phyloP scores from a whole-genome alignment of 2,329 filamentous ascomycete species.

The Dactylellina leptospora region DNA sequence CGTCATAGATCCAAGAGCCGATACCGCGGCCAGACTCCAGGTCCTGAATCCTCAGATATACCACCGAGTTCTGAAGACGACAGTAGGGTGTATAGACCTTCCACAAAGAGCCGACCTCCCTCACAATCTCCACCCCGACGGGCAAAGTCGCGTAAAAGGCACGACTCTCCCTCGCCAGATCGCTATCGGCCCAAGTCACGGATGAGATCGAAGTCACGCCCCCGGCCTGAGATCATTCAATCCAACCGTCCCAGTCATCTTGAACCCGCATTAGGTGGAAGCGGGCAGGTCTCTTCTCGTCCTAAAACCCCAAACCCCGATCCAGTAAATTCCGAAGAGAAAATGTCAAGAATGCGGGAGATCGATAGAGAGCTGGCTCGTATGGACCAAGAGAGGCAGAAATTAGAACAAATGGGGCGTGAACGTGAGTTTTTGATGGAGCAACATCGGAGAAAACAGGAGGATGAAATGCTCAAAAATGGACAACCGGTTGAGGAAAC shows the following conservation, averaged over 20 bases:
- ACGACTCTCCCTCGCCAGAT: conserved; percentile 26
- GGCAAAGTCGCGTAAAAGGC: conserved; percentile 34
- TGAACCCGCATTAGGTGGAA: conserved; percentile 2
- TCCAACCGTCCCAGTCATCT: neutral
- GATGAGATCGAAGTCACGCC: conserved; percentile 38
- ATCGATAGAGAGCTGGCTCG: conserved; percentile 25
- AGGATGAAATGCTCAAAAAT: conserved; percentile 4
- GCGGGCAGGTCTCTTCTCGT: conserved; percentile 15
- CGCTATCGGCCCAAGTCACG: conserved; percentile 35
- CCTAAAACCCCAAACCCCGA: conserved; percentile 42
- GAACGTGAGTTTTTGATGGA: conserved; percentile 11
- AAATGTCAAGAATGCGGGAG: conserved; percentile 8
- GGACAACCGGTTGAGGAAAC: conserved; percentile 7
- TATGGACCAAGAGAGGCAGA: conserved; percentile 17
- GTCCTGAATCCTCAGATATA: conserved; percentile 14
- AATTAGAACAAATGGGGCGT: conserved; percentile 15
- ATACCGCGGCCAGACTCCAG: conserved; percentile 34
- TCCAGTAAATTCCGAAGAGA: conserved; percentile 11
- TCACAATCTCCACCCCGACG: conserved; percentile 33
- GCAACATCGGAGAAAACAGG: neutral
- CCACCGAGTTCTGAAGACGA: conserved; percentile 19
- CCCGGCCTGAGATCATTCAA: conserved; percentile 44
- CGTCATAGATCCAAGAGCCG: conserved; percentile 28
- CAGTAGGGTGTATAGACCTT: conserved; percentile 6
- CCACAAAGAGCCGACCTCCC: conserved; percentile 24